A percentile compares a stretch with the other conserved stretches of the same genome.
These are phyloP conservation scores for Ogataea glucozyma DNA, from an alignment of 805 yeast genomes.

Conservation along the genomic window DNA sequence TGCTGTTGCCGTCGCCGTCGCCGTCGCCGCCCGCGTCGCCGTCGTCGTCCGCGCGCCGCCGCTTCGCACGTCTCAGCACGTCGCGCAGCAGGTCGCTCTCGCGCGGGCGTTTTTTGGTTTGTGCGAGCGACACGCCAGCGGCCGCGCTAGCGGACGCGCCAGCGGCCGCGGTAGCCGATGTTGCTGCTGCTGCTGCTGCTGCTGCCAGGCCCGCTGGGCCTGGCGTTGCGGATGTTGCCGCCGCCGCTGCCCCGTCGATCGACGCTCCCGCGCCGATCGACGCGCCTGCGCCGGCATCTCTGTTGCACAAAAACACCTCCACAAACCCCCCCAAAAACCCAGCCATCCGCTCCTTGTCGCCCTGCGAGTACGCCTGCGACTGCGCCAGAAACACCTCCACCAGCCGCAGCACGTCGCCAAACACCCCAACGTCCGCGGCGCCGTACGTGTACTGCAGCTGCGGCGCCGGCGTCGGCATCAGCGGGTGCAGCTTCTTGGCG, in stretches of 20 bases:
- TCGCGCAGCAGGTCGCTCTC: conserved; percentile 63
- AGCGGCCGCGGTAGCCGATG: too few species aligned
- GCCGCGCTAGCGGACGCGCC: too few species aligned
- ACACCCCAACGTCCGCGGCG: conserved; percentile 66
- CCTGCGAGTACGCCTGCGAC: conserved; percentile 71
- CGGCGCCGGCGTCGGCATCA: conserved; percentile 83
- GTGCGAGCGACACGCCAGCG: too few species aligned
- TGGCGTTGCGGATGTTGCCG: too few species aligned
- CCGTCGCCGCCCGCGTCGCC: too few species aligned
- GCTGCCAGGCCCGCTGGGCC: too few species aligned
- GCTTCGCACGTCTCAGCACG: conserved; percentile 50
- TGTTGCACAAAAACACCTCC: conserved; percentile 65
- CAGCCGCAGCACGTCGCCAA: conserved; percentile 72
- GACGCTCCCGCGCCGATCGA: too few species aligned
- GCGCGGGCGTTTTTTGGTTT: conserved; percentile 46
- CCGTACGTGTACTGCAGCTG: conserved; percentile 58
- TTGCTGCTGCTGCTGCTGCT: too few species aligned
- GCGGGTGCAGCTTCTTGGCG: conserved; percentile 82
- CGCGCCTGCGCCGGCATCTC: too few species aligned
- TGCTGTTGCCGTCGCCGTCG: too few species aligned
- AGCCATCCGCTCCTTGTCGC: conserved; percentile 76
- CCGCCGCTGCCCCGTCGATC: too few species aligned
- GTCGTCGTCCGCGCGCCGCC: conserved; percentile 28
- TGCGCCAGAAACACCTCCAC: conserved; percentile 65
- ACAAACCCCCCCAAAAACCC: conserved; percentile 71